Percentiles rank a stretch among this genome's conserved stretches.
These are phyloP conservation scores for Stachybotrys elegans DNA, from an alignment of 2,329 filamentous ascomycete species.

Conservation along the genomic window DNA sequence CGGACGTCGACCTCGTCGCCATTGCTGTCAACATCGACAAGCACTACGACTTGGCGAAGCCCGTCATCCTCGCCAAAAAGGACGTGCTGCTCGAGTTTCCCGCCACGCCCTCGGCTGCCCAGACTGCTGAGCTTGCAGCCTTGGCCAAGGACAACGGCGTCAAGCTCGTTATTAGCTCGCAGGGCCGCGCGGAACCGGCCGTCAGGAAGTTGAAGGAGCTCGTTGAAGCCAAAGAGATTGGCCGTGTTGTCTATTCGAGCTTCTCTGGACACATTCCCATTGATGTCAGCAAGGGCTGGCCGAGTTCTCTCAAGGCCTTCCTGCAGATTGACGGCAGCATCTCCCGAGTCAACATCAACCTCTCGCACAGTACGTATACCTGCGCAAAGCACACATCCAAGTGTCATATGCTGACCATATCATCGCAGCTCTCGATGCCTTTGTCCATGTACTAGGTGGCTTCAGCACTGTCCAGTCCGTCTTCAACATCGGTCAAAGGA, in stretches of 20 bases:
- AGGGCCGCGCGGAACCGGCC: conserved; percentile 37
- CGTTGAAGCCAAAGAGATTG: conserved; percentile 35
- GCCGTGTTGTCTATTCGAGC: conserved; percentile 41
- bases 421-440: conserved; percentile 26
- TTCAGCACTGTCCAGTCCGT: conserved; percentile 20
- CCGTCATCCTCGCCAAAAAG: conserved; percentile 42
- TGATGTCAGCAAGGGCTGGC: conserved; percentile 6
- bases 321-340: not conserved
- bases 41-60: conserved; percentile 35
- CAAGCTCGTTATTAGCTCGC: conserved; percentile 38
- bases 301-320: not conserved
- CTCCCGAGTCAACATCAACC: not conserved
- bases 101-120: conserved; percentile 31
- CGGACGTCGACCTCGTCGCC: conserved; percentile 45
- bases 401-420: not conserved
- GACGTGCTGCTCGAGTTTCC: conserved; percentile 50
- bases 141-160: conserved; percentile 23
- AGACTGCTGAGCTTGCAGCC: conserved; percentile 31
- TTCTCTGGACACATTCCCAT: conserved; percentile 29
- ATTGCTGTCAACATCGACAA: conserved; percentile 43
- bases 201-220: conserved; percentile 35
- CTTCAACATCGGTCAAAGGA: conserved; percentile 16
- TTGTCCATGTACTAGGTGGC: conserved; percentile 24
- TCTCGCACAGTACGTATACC: not conserved
- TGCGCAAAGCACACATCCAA: not conserved